These are phyloP conservation scores for Ceratocystis harringtonii DNA, from an alignment of 2,329 filamentous ascomycete genomes.

Conservation along the genomic window DNA sequence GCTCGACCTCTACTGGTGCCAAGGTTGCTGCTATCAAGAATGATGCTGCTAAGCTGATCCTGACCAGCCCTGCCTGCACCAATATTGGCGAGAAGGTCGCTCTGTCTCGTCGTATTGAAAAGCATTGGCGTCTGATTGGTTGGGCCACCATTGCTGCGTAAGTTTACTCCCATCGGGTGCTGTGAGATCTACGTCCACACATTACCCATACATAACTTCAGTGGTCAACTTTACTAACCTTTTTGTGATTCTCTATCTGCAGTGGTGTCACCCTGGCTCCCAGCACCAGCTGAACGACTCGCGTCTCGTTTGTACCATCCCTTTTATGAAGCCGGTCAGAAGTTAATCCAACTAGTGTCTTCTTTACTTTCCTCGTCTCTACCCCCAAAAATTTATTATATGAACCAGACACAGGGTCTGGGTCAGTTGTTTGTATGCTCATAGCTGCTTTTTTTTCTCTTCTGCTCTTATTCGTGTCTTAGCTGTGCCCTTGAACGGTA, in stretches of 20 bases:
- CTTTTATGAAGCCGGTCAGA: background rate
- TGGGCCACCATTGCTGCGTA: constrained; percentile 69
- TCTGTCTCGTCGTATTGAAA: constrained; percentile 89
- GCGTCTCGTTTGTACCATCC: background rate
- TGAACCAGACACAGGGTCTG: background rate
- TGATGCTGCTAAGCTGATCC: constrained; percentile 85
- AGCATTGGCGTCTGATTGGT: constrained; percentile 93
- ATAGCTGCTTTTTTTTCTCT: background rate
- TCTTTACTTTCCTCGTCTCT: background rate
- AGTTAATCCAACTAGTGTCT: background rate
- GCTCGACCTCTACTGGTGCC: constrained; percentile 88
- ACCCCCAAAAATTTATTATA: background rate
- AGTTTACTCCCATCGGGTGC: constrained; percentile 24
- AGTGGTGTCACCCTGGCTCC: constrained; percentile 42
- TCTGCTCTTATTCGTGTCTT: background rate
- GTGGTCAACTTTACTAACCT: constrained; percentile 19
- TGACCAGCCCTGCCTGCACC: constrained; percentile 90
- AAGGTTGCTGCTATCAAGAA: constrained; percentile 96
- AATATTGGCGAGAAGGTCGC: constrained; percentile 98
- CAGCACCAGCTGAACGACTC: constrained; percentile 29
- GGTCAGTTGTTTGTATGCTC: background rate
- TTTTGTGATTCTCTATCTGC: constrained; percentile 2
- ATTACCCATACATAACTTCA: constrained; percentile 7
- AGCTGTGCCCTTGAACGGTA: background rate
- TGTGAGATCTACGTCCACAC: background rate